Conservation (phyloP, 139 green algal genomes). For the Haematococcus lacustris region DNA sequence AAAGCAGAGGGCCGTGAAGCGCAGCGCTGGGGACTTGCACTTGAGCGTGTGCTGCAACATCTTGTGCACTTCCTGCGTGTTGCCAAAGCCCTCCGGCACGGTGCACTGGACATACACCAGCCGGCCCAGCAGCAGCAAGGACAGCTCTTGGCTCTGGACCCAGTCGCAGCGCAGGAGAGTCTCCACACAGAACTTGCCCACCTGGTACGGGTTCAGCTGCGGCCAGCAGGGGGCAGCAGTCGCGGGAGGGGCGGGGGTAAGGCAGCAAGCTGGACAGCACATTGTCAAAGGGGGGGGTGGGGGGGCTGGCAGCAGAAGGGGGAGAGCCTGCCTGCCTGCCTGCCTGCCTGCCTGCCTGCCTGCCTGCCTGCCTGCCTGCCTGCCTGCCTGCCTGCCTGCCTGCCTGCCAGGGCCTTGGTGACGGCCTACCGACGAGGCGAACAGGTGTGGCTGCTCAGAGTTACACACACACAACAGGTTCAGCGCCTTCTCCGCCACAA, state of each 20-base stretch:
- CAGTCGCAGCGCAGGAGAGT: not conserved
- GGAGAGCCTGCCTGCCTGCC: no score
- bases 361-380: no score
- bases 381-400: no score
- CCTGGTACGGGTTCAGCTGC: not conserved
- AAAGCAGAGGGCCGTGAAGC: conserved; percentile 3
- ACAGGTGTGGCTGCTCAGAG: not conserved
- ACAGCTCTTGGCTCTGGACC: conserved; percentile 8
- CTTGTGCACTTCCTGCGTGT: not conserved
- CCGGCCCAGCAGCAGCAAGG: conserved; percentile 2
- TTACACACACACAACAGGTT: conserved; percentile 5
- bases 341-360: no score
- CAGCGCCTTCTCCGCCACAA: conserved; percentile 7
- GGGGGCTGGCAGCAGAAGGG: no score
- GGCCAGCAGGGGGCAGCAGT: no score
- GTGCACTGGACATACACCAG: conserved; percentile 1
- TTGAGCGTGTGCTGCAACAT: not conserved
- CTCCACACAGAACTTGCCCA: conserved; percentile 2
- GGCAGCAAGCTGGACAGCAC: no score
- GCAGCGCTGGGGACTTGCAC: conserved; percentile 4
- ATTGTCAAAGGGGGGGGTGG: no score
- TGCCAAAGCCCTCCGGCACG: not conserved
- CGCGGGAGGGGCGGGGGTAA: no score
- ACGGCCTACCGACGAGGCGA: no score
- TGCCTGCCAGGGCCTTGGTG: no score